phyloP scores from a whole-genome alignment of 768 basidiomycete species.

The Auricularia sp. region DNA sequence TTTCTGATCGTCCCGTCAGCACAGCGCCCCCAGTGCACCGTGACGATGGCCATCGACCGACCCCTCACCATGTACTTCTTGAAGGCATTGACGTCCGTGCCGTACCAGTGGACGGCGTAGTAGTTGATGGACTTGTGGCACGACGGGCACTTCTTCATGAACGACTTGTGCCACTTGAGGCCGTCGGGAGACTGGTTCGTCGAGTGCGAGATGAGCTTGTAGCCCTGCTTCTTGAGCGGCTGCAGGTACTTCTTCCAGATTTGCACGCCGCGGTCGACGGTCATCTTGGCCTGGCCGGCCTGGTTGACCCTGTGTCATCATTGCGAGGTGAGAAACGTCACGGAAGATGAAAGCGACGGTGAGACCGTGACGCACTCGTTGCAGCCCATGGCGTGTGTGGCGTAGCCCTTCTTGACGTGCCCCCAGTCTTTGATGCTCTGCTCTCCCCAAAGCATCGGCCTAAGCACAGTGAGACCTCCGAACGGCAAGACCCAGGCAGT shows the following conservation, averaged over 20 bases:
- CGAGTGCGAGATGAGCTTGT: slow-evolving; percentile 54
- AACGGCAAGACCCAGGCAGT: no score
- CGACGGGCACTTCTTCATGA: slow-evolving; percentile 38
- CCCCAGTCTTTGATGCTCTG: not conserved
- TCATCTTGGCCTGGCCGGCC: slow-evolving; percentile 49
- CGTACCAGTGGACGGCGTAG: slow-evolving; percentile 66
- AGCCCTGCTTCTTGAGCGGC: slow-evolving; percentile 47
- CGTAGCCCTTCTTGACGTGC: not conserved
- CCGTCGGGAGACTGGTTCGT: slow-evolving; percentile 53
- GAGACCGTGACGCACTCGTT: not conserved
- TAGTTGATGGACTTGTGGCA: slow-evolving; percentile 12
- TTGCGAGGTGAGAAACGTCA: no score
- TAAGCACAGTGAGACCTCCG: no score
- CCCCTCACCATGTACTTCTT: slow-evolving; percentile 32
- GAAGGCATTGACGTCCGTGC: slow-evolving; percentile 36
- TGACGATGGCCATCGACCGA: no score
- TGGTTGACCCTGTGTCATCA: slow-evolving; percentile 40
- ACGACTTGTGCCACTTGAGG: slow-evolving; percentile 52
- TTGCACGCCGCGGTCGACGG: slow-evolving; percentile 34
- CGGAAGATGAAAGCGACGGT: no score
- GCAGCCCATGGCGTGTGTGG: not conserved
- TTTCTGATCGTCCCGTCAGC: no score
- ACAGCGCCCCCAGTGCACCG: no score
- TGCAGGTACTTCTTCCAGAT: slow-evolving; percentile 56
- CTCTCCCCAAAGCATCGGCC: not conserved